A percentile compares a stretch with the other conserved stretches of the same genome.
These are phyloP conservation scores for Globisporangium yorkense DNA, from an alignment of 352 stramenopile genomes.

Conservation along the genomic window DNA sequence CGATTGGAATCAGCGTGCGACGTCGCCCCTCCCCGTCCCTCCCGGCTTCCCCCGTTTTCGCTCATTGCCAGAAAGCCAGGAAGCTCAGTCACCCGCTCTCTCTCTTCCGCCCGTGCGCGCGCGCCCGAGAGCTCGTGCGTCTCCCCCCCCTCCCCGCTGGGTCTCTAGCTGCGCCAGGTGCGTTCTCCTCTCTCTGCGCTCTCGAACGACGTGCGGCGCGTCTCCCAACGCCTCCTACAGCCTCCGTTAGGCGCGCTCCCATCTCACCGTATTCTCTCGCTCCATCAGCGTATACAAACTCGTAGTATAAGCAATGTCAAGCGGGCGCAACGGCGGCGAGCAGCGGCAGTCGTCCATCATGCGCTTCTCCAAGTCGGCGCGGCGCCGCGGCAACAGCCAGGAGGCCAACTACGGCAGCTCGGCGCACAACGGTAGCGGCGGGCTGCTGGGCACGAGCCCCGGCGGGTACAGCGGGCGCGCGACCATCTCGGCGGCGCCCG, in stretches of 20 bases:
- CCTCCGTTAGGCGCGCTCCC: not conserved
- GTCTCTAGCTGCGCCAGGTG: not conserved
- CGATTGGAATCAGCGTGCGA: not conserved
- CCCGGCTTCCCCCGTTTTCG: not conserved
- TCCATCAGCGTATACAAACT: not conserved
- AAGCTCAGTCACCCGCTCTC: not conserved
- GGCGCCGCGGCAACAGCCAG: slow-evolving; percentile 61
- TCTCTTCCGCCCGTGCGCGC: not conserved
- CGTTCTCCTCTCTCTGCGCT: not conserved
- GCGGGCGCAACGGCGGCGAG: slow-evolving; percentile 16
- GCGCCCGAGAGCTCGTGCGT: not conserved
- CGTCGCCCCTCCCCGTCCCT: not conserved
- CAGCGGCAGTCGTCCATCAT: slow-evolving; percentile 40
- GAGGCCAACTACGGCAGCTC: slow-evolving; percentile 32
- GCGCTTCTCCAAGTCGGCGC: slow-evolving; percentile 61
- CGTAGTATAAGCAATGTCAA: not conserved
- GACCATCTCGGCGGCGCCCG: slow-evolving; percentile 48
- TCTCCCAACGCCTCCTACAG: not conserved
- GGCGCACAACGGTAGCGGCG: slow-evolving; percentile 19
- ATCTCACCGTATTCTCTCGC: not conserved
- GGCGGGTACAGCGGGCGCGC: slow-evolving; percentile 34
- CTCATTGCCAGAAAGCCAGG: not conserved
- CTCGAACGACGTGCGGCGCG: not conserved
- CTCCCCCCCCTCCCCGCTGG: too few relatives aligned
- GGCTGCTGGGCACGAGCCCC: slow-evolving; percentile 33